Evolutionary conservation across 148 eudicot species (phyloP).

Genomic region (Dysphania ambrosioides): DNA sequence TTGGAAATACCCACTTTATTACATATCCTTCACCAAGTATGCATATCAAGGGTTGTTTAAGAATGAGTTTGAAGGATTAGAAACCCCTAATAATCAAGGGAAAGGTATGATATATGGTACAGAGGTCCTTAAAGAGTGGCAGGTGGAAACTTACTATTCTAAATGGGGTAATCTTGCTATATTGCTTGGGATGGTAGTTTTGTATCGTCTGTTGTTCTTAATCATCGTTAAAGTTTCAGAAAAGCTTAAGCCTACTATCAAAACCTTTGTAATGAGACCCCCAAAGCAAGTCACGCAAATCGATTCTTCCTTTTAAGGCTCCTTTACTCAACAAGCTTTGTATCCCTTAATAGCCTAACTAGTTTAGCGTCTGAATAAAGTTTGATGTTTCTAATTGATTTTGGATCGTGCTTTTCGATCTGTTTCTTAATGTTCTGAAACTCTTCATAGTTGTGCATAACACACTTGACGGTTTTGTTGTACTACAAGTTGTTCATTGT

Average conservation of each 20-base stretch:
- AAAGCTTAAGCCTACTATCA: conserved; percentile 15
- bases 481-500: too few relatives aligned
- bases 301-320: background rate
- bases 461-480: too few relatives aligned
- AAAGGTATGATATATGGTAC: conserved; percentile 11
- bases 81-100: background rate
- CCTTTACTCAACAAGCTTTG: background rate
- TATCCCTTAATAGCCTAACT: too few relatives aligned
- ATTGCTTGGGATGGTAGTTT: conserved; percentile 39
- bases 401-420: too few relatives aligned
- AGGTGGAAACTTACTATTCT: conserved; percentile 38
- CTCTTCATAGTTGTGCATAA: too few relatives aligned
- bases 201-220: conserved; percentile 34
- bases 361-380: too few relatives aligned
- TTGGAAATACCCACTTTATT: conserved; percentile 33
- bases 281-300: background rate
- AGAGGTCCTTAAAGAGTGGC: conserved; percentile 27
- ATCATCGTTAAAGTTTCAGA: conserved; percentile 29
- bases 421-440: too few relatives aligned
- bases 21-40: conserved; percentile 36
- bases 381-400: too few relatives aligned
- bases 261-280: conserved; percentile 5
- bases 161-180: conserved; percentile 49
- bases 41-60: conserved; percentile 38
- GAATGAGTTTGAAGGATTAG: conserved; percentile 47